A percentile compares a stretch with the other conserved stretches of the same genome.
phyloP scores from a whole-genome alignment of 345 rosid species.

The Xanthoceras sorbifolium region DNA sequence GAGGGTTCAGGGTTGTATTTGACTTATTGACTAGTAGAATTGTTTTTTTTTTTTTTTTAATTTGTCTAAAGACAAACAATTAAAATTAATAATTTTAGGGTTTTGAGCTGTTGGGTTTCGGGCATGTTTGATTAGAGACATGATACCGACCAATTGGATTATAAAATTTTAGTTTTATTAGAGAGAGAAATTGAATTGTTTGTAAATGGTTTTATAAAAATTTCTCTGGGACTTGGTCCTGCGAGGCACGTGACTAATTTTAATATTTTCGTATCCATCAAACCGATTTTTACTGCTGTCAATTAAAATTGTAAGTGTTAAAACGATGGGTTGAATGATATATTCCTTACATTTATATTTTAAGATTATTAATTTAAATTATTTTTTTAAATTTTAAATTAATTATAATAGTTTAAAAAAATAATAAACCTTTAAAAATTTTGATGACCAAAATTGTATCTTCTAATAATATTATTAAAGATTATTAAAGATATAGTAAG shows the following conservation, averaged over 20 bases:
- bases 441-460: too few species aligned
- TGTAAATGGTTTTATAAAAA: conserved; percentile 19
- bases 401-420: too few species aligned
- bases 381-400: too few species aligned
- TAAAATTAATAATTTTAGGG: conserved; percentile 11
- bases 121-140: conserved; percentile 25
- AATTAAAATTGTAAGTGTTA: too few species aligned
- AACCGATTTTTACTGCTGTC: too few species aligned
- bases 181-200: not conserved
- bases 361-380: too few species aligned
- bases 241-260: not conserved
- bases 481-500: too few species aligned
- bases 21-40: not conserved
- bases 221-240: conserved; percentile 16
- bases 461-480: too few species aligned
- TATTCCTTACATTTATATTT: too few species aligned
- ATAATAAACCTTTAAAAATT: too few species aligned
- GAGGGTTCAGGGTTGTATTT: not conserved
- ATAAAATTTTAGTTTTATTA: conserved; percentile 14
- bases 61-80: not conserved
- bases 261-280: not conserved
- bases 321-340: too few species aligned
- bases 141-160: conserved; percentile 35
- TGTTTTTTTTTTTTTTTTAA: too few species aligned
- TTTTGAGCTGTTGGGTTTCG: conserved; percentile 15